These are phyloP conservation scores for Urochloa ruziziensis DNA, from an alignment of 176 grass and related monocot species.

Conservation along the genomic window DNA sequence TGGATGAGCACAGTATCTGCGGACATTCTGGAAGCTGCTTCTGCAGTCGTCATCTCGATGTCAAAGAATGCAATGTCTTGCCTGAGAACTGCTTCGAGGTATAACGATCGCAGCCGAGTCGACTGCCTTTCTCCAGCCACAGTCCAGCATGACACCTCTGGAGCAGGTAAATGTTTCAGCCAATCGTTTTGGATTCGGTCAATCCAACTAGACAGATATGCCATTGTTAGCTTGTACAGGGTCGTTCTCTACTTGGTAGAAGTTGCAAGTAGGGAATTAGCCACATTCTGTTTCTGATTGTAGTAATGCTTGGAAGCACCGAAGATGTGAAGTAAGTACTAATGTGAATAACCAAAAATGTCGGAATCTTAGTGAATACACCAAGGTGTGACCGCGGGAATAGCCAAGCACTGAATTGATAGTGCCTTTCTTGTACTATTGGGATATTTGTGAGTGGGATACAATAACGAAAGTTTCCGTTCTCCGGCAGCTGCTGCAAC, in stretches of 20 bases:
- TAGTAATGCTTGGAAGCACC: too few relatives aligned
- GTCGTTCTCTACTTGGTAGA: too few relatives aligned
- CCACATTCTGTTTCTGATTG: too few relatives aligned
- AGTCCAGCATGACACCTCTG: slow-evolving; percentile 65
- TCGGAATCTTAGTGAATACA: too few relatives aligned
- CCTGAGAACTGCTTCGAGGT: slow-evolving; percentile 43
- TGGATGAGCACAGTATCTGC: slow-evolving; percentile 53
- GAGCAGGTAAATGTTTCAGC: slow-evolving; percentile 21
- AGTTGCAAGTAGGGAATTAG: too few relatives aligned
- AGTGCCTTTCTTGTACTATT: neutral
- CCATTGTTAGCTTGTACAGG: too few relatives aligned
- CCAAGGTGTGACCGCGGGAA: too few relatives aligned
- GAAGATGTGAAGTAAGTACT: neutral
- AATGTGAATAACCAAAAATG: neutral
- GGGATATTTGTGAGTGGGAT: neutral
- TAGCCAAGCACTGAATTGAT: neutral
- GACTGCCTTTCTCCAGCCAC: slow-evolving; percentile 62
- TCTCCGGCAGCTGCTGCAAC: neutral
- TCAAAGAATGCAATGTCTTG: slow-evolving; percentile 67
- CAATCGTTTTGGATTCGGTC: slow-evolving; percentile 19
- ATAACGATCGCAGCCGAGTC: slow-evolving; percentile 38
- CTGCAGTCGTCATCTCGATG: slow-evolving; percentile 56
- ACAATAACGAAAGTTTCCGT: neutral
- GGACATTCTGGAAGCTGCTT: slow-evolving; percentile 50
- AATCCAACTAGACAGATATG: too few relatives aligned